Evolutionary conservation across 306 rosid genomes (phyloP).

Genomic region (Citrullus amarus): DNA sequence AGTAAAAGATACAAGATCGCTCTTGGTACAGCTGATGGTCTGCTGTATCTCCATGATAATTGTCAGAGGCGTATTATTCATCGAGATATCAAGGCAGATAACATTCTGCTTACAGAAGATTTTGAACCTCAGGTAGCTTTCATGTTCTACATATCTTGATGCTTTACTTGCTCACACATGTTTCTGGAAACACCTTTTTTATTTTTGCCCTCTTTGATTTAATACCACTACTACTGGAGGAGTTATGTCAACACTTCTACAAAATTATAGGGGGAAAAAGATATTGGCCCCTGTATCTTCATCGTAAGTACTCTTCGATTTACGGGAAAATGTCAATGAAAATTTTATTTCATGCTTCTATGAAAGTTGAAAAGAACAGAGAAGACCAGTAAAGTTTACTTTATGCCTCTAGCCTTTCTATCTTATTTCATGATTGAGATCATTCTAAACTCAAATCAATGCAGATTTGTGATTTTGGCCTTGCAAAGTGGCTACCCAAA

Average conservation of each 20-base stretch:
- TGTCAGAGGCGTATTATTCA: slow-evolving; percentile 68
- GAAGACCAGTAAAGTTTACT: background rate
- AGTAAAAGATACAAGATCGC: slow-evolving; percentile 52
- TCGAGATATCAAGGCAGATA: slow-evolving; percentile 72
- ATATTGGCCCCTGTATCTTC: background rate
- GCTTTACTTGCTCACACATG: background rate
- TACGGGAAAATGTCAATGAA: background rate
- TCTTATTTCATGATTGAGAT: background rate
- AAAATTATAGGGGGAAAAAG: background rate
- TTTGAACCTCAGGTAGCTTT: slow-evolving; percentile 68
- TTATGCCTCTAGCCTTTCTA: background rate
- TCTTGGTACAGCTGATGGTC: slow-evolving; percentile 61
- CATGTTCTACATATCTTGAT: slow-evolving; percentile 1
- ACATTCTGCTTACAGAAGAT: slow-evolving; percentile 59
- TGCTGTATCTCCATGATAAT: slow-evolving; percentile 64
- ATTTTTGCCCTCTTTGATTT: background rate
- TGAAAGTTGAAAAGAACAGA: background rate
- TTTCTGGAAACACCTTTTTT: background rate
- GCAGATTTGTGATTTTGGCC: slow-evolving; percentile 94
- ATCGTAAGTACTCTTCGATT: background rate
- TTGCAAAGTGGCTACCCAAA: slow-evolving; percentile 78
- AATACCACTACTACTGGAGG: background rate
- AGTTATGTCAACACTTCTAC: background rate
- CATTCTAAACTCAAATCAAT: slow-evolving; percentile 5
- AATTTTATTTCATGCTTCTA: background rate